Evolutionary conservation across 2,329 filamentous ascomycete genomes (phyloP), one percentile per base, ranked within the genome.

Genomic region (Beauveria pseudobassiana): DNA sequence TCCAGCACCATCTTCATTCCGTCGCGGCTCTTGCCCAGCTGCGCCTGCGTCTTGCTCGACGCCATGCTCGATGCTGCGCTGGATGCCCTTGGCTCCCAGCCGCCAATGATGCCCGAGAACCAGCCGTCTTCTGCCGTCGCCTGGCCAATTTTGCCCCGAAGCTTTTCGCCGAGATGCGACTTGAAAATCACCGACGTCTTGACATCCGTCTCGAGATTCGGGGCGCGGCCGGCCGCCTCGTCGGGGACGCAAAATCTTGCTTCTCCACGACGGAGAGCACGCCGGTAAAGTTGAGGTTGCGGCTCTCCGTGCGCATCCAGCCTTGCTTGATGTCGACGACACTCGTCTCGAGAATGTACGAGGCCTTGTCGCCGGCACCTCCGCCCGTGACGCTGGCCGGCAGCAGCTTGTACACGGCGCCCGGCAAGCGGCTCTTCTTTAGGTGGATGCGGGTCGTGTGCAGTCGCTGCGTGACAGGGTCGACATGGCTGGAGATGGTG

Each of bases 1-100:
- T 92, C 88, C 24, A 95, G 79, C 9, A 95, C 90, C 43, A 93
- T 84, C 62, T 84, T 86, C 90, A 95, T 93, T 54, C 90, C 90
- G 72, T 93, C 88, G 55, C 88, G 86, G 67, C 89, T 90, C 77
- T 93, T 93, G 57, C 87, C 86, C 68, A 93, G 82, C 71, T 90
- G 89, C 68, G 89, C 87, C 66, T 88, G 84, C 5, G 90, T 91
- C 71, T 90, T 88, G 69, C 86, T 88, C 45, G 90, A 86, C 12
- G 89, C 89, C 64, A 93, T 87, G 59, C 83, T 95, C 90, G 69
- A 95, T 93, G 69, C 87, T 91, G 65, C 87, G 80, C 72, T 93
- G 88, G 51, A 93, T 83, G n/a, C 88, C 83, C 48, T 82, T 84
- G 18, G 87, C 84, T 16, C 88, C 80, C 88, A 89, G 52, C 76